Evolutionary conservation across 192 early-diverging fungal genomes (phyloP).

Genomic region (Pilobolus umbonatus): DNA sequence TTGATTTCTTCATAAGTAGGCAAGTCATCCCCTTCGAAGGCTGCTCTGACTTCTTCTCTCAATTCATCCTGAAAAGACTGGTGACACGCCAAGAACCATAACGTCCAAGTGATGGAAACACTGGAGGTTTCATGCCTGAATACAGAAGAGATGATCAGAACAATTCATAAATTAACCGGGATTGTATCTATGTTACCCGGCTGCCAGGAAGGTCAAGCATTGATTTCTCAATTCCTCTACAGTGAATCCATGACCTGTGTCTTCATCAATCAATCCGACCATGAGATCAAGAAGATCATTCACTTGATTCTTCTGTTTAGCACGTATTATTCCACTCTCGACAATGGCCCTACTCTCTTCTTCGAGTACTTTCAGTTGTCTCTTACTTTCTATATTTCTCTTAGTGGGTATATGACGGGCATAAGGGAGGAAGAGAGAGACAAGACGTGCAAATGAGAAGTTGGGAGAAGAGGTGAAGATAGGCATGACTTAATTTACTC

Average conservation of each 20-base stretch:
- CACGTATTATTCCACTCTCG: slow-evolving; percentile 26
- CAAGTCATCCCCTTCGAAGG: slow-evolving; percentile 27
- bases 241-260: slow-evolving; percentile 33
- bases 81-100: slow-evolving; percentile 44
- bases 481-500: slow-evolving; percentile 43
- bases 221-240: slow-evolving; percentile 47
- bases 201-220: slow-evolving; percentile 53
- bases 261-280: slow-evolving; percentile 41
- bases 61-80: slow-evolving; percentile 39
- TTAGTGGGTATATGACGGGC: slow-evolving; percentile 27
- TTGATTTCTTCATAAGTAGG: slow-evolving; percentile 47
- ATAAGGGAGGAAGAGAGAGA: slow-evolving; percentile 30
- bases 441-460: slow-evolving; percentile 10
- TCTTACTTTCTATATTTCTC: slow-evolving; percentile 4
- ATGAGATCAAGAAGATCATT: slow-evolving; percentile 45
- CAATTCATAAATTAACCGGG: background rate
- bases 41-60: slow-evolving; percentile 41
- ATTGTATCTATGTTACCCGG: slow-evolving; percentile 47
- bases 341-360: slow-evolving; percentile 35
- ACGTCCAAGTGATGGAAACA: slow-evolving; percentile 42
- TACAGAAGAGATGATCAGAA: background rate
- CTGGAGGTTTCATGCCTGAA: slow-evolving; percentile 51
- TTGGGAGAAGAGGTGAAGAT: slow-evolving; percentile 33
- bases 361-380: slow-evolving; percentile 27
- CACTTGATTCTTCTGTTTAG: slow-evolving; percentile 13